Evolutionary conservation across 1,284 basidiomycete genomes (phyloP), one percentile per base, ranked within the genome.

Genomic region (Termitomyces sp.): DNA sequence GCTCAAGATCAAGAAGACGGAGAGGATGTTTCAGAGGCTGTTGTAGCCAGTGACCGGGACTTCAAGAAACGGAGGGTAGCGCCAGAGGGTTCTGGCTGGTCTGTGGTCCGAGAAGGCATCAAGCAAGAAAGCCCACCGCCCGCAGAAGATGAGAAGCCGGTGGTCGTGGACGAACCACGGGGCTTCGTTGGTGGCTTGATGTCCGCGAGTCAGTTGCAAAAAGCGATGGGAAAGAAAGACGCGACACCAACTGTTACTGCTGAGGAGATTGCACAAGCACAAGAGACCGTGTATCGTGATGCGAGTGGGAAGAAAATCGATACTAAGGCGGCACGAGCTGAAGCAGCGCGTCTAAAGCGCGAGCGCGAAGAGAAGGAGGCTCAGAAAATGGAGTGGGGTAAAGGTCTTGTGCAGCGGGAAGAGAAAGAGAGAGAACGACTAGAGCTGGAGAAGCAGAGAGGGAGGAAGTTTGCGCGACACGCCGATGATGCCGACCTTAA

Each of bases 211-310:
- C 79, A 81, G 63, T 69, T 81, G 60, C 84, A 75, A 72, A 82
- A 76, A 72, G 74, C 76, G 46, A 70, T 83, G 47, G 73, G 78
- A 14, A 73, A 73, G 57, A 62, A 71, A 33, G 67, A 71, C 42
- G 60, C 64, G 26, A 59, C 62, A 41, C 66, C 70, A 45, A 64
- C 67, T n/a, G 76, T 79, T 48, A 74, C 76, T 11, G 78, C 73
- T 19, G 83, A 83, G 57, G 78, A 81, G 55, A 76, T 81, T 47
- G 78, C 79, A 0, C 78, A 76, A 18, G 84, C 84, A 13, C 86
- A 93, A 63, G 88, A 93, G 66, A 99, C 97, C 0, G 83, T 99
- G 10, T 97, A 99, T 69, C 93, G 97, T 66, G 96, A 99, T 68
- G 74, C 86, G 14, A 80, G 81, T 7, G 97, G 97, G 16, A 81